phyloP scores from a whole-genome alignment of 2,329 filamentous ascomycete species.

The Apiospora marii region DNA sequence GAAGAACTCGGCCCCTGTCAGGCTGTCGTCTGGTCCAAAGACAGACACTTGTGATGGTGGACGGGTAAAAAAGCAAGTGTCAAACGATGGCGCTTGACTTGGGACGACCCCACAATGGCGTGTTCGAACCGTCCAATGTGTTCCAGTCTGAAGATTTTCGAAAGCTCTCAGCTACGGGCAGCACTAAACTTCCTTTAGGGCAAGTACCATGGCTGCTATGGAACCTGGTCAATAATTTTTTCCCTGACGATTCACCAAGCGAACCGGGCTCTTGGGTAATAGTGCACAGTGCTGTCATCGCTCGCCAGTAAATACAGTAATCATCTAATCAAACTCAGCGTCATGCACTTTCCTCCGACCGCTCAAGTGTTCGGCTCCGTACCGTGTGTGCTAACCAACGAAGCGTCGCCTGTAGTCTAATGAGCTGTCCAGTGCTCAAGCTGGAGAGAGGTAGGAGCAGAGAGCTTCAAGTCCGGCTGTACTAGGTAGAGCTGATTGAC shows the following conservation, averaged over 20 bases:
- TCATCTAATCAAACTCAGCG: background rate
- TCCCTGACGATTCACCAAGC: background rate
- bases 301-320: slow-evolving; percentile 6
- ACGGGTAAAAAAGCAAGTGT: slow-evolving; percentile 22
- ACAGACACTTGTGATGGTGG: background rate
- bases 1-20: background rate
- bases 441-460: background rate
- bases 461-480: too few relatives aligned
- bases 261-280: slow-evolving; percentile 19
- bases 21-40: background rate
- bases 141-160: slow-evolving; percentile 3
- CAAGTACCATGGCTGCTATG: background rate
- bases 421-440: background rate
- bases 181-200: slow-evolving; percentile 12
- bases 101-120: slow-evolving; percentile 20
- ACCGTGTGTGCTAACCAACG: background rate
- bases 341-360: slow-evolving; percentile 3
- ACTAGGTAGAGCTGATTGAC: background rate
- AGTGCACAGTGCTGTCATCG: slow-evolving; percentile 3
- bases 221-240: background rate
- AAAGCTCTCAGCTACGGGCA: background rate
- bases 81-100: slow-evolving; percentile 19
- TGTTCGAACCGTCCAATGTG: slow-evolving; percentile 17
- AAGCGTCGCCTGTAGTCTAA: slow-evolving; percentile 11
- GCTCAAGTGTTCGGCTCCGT: background rate